Percentiles rank a stretch among this genome's conserved stretches.
Evolutionary conservation across 495 filamentous ascomycete species (phyloP).

Genomic region (Penicillium alfredii): DNA sequence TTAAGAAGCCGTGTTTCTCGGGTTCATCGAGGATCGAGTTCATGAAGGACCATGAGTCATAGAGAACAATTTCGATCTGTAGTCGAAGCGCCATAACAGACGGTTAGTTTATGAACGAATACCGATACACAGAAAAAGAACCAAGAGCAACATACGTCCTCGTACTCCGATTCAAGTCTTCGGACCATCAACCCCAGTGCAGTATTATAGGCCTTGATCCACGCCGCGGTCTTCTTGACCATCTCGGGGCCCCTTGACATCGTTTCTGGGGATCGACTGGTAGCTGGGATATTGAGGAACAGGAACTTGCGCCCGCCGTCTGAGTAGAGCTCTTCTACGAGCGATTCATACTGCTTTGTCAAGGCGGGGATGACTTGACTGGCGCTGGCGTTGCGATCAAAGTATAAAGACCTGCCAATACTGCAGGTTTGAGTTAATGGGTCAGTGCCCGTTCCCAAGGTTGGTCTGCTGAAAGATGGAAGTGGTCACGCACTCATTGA

Average conservation of each 20-base stretch:
- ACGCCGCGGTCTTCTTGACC: conserved; percentile 20
- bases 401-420: conserved; percentile 61
- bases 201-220: conserved; percentile 29
- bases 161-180: conserved; percentile 15
- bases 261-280: conserved; percentile 58
- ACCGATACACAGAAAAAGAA: neutral
- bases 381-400: conserved; percentile 30
- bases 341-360: conserved; percentile 51
- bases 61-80: conserved; percentile 24
- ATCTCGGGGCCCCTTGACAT: conserved; percentile 19
- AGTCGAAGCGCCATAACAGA: too few relatives aligned
- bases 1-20: conserved; percentile 28
- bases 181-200: conserved; percentile 23
- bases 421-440: conserved; percentile 7
- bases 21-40: conserved; percentile 51
- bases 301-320: conserved; percentile 68
- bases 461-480: neutral
- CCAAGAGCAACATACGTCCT: conserved; percentile 17
- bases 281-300: conserved; percentile 68
- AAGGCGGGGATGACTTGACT: conserved; percentile 50
- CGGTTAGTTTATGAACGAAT: conserved; percentile 1
- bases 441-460: neutral
- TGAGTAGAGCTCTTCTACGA: conserved; percentile 53
- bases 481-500: conserved; percentile 63
- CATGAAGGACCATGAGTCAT: conserved; percentile 39